phyloP scores from a whole-genome alignment of 1,139 yeast genomes.

The Pichia sp. region DNA sequence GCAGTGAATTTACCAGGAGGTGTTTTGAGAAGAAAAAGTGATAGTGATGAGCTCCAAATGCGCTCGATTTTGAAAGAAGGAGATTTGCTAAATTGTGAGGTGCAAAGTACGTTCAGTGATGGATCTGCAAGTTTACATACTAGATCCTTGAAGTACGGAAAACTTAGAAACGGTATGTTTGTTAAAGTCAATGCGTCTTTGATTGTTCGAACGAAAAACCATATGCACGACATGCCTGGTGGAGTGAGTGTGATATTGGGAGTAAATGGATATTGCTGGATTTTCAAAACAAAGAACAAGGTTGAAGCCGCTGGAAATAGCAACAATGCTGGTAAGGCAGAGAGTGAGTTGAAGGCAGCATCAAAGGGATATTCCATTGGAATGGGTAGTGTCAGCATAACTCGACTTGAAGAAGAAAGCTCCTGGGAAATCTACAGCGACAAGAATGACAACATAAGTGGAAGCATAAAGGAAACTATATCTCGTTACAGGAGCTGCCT shows the following conservation, averaged over 20 bases:
- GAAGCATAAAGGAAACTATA: conserved; percentile 63
- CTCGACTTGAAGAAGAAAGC: conserved; percentile 88
- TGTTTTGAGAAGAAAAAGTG: conserved; percentile 86
- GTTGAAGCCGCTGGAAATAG: conserved; percentile 25
- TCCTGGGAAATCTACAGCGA: conserved; percentile 96
- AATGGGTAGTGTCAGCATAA: conserved; percentile 62
- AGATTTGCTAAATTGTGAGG: conserved; percentile 94
- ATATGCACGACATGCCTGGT: conserved; percentile 83
- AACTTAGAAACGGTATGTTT: conserved; percentile 85
- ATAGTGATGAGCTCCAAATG: conserved; percentile 95
- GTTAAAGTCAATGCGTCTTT: conserved; percentile 76
- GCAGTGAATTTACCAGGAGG: conserved; percentile 98
- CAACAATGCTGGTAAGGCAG: conserved; percentile 30
- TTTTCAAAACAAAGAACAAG: conserved; percentile 61
- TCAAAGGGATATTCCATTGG: conserved; percentile 48
- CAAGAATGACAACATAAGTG: conserved; percentile 67
- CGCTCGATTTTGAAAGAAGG: conserved; percentile 91
- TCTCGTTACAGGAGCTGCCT: conserved; percentile 83
- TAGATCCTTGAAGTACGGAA: conserved; percentile 91
- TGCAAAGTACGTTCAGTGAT: conserved; percentile 81
- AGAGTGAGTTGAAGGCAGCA: conserved; percentile 39
- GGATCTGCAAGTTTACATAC: conserved; percentile 95
- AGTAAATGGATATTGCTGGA: conserved; percentile 92
- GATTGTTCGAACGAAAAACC: conserved; percentile 79
- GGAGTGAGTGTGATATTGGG: conserved; percentile 87